Conservation (phyloP, 306 rosid species). For the Morella rubra region DNA sequence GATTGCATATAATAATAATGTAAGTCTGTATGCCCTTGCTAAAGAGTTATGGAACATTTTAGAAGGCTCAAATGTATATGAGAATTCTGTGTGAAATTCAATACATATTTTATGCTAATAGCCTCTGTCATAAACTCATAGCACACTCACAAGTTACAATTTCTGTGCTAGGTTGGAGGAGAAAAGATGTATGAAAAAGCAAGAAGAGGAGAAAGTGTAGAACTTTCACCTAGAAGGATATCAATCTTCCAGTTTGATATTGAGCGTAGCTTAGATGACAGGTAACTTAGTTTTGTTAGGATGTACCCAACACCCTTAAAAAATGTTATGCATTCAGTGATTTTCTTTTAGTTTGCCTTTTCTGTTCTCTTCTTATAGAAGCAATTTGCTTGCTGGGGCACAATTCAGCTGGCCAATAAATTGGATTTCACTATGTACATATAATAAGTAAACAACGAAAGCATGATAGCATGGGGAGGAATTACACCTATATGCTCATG, state of each 20-base stretch:
- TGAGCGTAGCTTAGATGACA: constrained; percentile 89
- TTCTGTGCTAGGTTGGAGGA: constrained; percentile 78
- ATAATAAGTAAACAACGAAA: not conserved
- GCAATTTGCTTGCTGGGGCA: too few species aligned
- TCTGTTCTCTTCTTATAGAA: too few species aligned
- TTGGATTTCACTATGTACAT: not conserved
- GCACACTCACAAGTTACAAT: constrained; percentile 28
- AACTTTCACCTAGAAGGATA: constrained; percentile 87
- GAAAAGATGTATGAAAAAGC: constrained; percentile 96
- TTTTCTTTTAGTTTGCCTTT: too few species aligned
- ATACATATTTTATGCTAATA: constrained; percentile 8
- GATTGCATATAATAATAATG: not conserved
- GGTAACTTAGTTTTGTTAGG: constrained; percentile 37
- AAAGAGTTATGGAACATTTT: not conserved
- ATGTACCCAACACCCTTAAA: not conserved
- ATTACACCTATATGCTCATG: not conserved
- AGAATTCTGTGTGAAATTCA: constrained; percentile 1
- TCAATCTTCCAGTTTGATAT: constrained; percentile 85
- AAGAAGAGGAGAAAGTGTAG: constrained; percentile 94
- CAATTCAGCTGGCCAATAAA: too few species aligned
- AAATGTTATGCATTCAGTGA: too few species aligned
- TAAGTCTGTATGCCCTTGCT: not conserved
- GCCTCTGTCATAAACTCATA: not conserved
- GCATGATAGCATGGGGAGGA: not conserved
- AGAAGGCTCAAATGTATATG: not conserved